Evolutionary conservation across 177 flowering plant genomes (phyloP).

Genomic region (Vitis hybrid): DNA sequence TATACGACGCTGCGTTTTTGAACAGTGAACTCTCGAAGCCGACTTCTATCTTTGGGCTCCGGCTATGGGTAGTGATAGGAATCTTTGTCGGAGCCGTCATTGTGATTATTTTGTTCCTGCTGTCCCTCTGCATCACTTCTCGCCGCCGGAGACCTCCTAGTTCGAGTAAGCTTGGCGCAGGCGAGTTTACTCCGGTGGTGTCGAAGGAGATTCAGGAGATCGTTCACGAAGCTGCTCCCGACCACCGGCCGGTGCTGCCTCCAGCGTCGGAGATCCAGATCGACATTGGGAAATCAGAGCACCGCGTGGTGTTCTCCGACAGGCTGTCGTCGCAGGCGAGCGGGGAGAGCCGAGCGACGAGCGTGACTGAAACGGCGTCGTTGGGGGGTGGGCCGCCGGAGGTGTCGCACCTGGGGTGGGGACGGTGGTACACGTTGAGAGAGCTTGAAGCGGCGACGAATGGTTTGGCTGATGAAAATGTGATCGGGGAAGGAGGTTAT

Average conservation of each 20-base stretch:
- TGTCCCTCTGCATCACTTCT: conserved; percentile 76
- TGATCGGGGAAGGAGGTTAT: conserved; percentile 98
- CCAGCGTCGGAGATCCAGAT: conserved; percentile 76
- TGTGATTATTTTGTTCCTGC: conserved; percentile 72
- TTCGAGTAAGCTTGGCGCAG: conserved; percentile 1
- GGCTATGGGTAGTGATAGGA: conserved; percentile 79
- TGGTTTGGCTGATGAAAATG: conserved; percentile 83
- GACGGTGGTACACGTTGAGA: conserved; percentile 90
- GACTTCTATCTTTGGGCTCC: conserved; percentile 88
- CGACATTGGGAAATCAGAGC: conserved; percentile 80
- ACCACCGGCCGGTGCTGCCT: conserved; percentile 27
- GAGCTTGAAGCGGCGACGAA: conserved; percentile 89
- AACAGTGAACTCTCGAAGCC: conserved; percentile 73
- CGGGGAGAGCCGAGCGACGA: conserved; percentile 76
- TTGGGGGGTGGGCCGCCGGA: conserved; percentile 64
- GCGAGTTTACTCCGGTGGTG: conserved; percentile 45
- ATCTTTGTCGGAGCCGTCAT: conserved; percentile 74
- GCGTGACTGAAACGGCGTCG: conserved; percentile 56
- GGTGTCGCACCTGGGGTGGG: conserved; percentile 96
- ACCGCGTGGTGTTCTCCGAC: conserved; percentile 79
- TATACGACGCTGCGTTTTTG: conserved; percentile 53
- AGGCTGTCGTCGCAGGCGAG: conserved; percentile 55
- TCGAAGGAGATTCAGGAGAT: conserved; percentile 87
- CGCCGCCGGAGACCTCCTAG: conserved; percentile 41
- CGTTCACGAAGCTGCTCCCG: conserved; percentile 34